These are phyloP conservation scores for Trebouxia sp. DNA, from an alignment of 139 green algal genomes.

Conservation along the genomic window DNA sequence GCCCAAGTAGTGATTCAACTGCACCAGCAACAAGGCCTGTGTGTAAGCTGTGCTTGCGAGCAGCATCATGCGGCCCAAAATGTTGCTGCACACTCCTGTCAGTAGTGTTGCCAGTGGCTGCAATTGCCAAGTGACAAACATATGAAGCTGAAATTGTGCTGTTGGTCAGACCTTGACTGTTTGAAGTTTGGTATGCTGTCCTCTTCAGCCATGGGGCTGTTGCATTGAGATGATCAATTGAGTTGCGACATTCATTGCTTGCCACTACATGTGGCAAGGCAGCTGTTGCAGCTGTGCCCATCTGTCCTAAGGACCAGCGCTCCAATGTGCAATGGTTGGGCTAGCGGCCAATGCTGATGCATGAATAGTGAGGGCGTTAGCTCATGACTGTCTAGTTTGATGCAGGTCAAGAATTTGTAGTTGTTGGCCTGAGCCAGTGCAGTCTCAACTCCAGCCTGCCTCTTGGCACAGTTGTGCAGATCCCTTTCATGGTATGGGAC, in stretches of 20 bases:
- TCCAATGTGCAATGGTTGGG: neutral
- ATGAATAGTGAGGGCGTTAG: neutral
- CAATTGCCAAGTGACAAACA: no score
- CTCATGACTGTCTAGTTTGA: neutral
- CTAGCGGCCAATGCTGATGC: neutral
- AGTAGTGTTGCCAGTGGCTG: neutral
- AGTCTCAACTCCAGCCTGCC: neutral
- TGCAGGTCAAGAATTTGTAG: neutral
- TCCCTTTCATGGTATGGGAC: neutral
- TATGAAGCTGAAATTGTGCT: no score
- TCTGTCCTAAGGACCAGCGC: neutral
- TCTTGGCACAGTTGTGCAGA: neutral
- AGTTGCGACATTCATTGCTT: no score
- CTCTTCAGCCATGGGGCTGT: no score
- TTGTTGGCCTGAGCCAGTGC: neutral
- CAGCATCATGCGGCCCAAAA: neutral
- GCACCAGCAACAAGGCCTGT: neutral
- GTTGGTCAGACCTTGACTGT: no score
- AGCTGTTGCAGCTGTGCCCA: neutral
- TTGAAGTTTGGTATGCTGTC: no score
- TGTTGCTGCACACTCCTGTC: neutral
- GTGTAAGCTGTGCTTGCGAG: neutral
- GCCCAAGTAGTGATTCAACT: neutral
- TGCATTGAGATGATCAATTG: no score
- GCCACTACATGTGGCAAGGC: no score